phyloP scores from a whole-genome alignment of 2,329 filamentous ascomycete genomes.

The Truncatella angustata region DNA sequence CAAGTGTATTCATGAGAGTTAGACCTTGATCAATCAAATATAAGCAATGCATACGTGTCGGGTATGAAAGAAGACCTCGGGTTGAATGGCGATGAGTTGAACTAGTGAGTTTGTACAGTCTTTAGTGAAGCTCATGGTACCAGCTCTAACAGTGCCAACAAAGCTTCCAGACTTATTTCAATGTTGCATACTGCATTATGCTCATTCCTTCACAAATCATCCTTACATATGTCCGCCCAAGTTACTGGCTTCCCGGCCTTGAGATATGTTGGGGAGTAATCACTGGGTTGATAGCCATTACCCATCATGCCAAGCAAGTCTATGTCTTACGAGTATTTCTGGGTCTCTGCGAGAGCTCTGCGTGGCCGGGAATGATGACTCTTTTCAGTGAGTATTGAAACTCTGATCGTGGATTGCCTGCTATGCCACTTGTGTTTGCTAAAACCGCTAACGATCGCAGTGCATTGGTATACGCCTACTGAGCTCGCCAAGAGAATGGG shows the following conservation, averaged over 20 bases:
- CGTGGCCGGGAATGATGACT: constrained; percentile 44
- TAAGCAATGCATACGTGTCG: constrained; percentile 33
- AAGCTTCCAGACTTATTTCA: constrained; percentile 33
- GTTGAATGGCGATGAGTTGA: constrained; percentile 16
- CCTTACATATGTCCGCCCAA: constrained; percentile 34
- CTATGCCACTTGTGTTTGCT: not conserved
- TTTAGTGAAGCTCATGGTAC: no score
- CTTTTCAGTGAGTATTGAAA: constrained; percentile 29
- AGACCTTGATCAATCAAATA: constrained; percentile 33
- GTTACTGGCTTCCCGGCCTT: constrained; percentile 31
- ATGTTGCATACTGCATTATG: constrained; percentile 33
- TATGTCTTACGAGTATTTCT: constrained; percentile 39
- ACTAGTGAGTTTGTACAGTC: constrained; percentile 17
- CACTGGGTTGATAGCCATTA: constrained; percentile 29
- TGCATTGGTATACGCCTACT: constrained; percentile 40
- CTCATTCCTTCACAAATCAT: constrained; percentile 34
- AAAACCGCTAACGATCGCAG: constrained; percentile 13
- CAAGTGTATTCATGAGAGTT: constrained; percentile 4
- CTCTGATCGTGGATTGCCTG: not conserved
- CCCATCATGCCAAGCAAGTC: constrained; percentile 31
- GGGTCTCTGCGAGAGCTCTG: constrained; percentile 36
- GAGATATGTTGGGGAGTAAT: constrained; percentile 33
- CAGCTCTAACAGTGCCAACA: no score
- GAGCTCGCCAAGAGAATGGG: constrained; percentile 51
- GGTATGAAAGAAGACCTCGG: constrained; percentile 29